Conservation (phyloP, 176 grass and related monocot species). For the Carex scoparia region DNA sequence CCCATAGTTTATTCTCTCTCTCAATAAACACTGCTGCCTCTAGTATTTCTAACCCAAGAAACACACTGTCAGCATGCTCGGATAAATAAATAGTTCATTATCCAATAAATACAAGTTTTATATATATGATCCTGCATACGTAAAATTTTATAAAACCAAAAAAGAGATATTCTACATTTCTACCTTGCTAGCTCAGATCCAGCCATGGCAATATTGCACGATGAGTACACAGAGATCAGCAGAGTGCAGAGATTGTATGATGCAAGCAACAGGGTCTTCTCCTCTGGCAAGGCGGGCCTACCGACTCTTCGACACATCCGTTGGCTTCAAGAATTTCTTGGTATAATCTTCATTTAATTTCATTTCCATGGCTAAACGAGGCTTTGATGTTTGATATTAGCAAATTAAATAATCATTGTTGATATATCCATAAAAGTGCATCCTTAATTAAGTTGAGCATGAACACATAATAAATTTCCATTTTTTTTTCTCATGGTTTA, state of each 20-base stretch:
- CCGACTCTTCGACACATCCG: slow-evolving; percentile 35
- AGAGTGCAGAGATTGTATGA: slow-evolving; percentile 76
- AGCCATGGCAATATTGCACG: slow-evolving; percentile 26
- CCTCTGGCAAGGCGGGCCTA: slow-evolving; percentile 19
- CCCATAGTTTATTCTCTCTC: slow-evolving; percentile 13
- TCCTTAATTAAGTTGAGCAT: no score
- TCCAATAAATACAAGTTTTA: neutral
- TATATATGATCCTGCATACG: neutral
- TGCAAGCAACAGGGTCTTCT: slow-evolving; percentile 58
- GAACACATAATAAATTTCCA: no score
- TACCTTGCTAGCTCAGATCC: neutral
- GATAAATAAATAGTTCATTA: neutral
- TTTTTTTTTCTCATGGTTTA: neutral
- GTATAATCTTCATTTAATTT: slow-evolving; percentile 14
- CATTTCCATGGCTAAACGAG: no score
- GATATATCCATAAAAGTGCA: no score
- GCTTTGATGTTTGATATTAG: no score
- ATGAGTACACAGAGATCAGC: slow-evolving; percentile 33
- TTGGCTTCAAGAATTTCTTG: slow-evolving; percentile 54
- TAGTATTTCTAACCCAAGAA: slow-evolving; percentile 12
- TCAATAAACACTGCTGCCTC: neutral
- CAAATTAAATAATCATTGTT: no score
- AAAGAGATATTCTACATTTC: neutral
- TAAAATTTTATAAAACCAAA: neutral
- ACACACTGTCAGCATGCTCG: neutral